Evolutionary conservation across 139 green algal genomes (phyloP).

Genomic region (Chlorella vulgaris): DNA sequence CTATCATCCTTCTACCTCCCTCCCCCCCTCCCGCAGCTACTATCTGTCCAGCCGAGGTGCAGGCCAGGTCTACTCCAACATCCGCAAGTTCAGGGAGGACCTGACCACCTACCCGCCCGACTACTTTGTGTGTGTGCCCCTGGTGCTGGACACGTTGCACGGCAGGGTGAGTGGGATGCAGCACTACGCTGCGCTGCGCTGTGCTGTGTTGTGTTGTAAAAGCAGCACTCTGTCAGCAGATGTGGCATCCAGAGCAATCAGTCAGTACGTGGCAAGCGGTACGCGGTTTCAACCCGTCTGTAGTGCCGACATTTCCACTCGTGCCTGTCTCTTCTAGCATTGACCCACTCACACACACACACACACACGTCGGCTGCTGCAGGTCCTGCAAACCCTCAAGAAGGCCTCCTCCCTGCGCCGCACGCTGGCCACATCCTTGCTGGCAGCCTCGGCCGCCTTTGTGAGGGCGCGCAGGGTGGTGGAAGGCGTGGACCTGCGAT

Average conservation of each 20-base stretch:
- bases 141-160: slow-evolving; percentile 92
- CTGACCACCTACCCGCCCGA: slow-evolving; percentile 68
- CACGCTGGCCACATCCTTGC: slow-evolving; percentile 55
- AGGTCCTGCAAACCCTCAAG: slow-evolving; percentile 71
- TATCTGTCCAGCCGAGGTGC: slow-evolving; percentile 62
- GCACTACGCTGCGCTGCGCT: not conserved
- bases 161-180: slow-evolving; percentile 49
- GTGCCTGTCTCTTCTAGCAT: too few relatives aligned
- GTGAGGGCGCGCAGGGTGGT: slow-evolving; percentile 58
- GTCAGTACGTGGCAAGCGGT: too few relatives aligned
- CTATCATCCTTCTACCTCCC: too few relatives aligned
- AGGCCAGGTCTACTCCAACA: slow-evolving; percentile 78
- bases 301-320: too few relatives aligned
- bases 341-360: too few relatives aligned
- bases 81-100: slow-evolving; percentile 85
- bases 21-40: slow-evolving; percentile 5
- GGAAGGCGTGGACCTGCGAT: slow-evolving; percentile 59
- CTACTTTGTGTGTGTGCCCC: slow-evolving; percentile 92
- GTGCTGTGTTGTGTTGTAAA: too few relatives aligned
- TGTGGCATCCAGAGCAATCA: too few relatives aligned
- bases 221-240: too few relatives aligned
- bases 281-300: too few relatives aligned
- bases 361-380: not conserved
- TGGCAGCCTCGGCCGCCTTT: slow-evolving; percentile 61
- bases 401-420: slow-evolving; percentile 47